These are phyloP conservation scores for Exophiala spinifera DNA, from an alignment of 2,329 filamentous ascomycete species.

Conservation along the genomic window DNA sequence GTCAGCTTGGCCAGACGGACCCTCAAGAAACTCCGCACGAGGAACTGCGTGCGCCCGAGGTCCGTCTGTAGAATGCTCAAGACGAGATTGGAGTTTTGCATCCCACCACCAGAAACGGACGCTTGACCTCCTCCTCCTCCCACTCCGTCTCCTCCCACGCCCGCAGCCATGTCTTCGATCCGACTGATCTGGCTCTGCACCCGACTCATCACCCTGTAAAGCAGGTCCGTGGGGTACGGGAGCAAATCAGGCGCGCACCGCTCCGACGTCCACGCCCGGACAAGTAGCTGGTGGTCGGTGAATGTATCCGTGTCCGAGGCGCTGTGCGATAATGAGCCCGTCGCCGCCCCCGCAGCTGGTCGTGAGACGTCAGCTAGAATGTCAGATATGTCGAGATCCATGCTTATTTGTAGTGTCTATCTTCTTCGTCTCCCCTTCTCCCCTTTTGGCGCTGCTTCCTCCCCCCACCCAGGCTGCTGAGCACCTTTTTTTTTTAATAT, in stretches of 20 bases:
- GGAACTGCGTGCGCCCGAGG: slow-evolving; percentile 87
- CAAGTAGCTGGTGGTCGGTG: slow-evolving; percentile 80
- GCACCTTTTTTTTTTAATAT: no score
- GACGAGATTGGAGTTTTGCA: slow-evolving; percentile 86
- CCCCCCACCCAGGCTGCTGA: no score
- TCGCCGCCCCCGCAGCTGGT: slow-evolving; percentile 30
- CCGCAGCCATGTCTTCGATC: slow-evolving; percentile 59
- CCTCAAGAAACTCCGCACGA: slow-evolving; percentile 78
- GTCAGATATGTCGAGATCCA: slow-evolving; percentile 37
- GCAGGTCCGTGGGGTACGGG: slow-evolving; percentile 69
- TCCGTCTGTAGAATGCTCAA: slow-evolving; percentile 96
- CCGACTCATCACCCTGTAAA: slow-evolving; percentile 75
- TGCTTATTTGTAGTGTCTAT: no score
- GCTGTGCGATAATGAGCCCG: slow-evolving; percentile 2
- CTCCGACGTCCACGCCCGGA: slow-evolving; percentile 90
- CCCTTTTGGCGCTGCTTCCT: no score
- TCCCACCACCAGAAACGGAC: neutral
- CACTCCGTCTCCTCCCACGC: no score
- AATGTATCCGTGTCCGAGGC: slow-evolving; percentile 25
- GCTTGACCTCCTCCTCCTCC: no score
- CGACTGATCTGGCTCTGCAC: slow-evolving; percentile 62
- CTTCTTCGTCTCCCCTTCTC: neutral
- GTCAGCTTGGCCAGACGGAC: slow-evolving; percentile 75
- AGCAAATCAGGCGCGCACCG: slow-evolving; percentile 86
- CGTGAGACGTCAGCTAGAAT: slow-evolving; percentile 50